Evolutionary conservation across 2,329 filamentous ascomycete species (phyloP).

Genomic region (Dissoconium aciculare): DNA sequence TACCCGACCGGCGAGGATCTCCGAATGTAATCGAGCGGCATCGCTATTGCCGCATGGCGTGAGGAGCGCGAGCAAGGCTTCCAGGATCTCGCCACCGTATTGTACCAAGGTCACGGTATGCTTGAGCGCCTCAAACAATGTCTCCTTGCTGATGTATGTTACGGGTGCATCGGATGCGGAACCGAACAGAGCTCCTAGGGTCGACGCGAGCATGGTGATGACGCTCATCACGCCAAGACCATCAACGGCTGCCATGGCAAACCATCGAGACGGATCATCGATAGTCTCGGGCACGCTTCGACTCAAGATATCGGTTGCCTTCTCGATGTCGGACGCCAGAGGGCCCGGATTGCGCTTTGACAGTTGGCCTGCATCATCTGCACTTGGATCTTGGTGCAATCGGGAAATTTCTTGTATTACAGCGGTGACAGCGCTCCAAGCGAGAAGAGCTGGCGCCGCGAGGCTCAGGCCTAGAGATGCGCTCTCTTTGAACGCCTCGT

Average conservation of each 20-base stretch:
- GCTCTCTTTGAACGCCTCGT: slow-evolving; percentile 51
- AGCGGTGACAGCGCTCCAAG: slow-evolving; percentile 66
- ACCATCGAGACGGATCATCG: slow-evolving; percentile 31
- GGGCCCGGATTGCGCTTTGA: slow-evolving; percentile 8
- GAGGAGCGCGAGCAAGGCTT: slow-evolving; percentile 50
- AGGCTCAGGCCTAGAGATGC: slow-evolving; percentile 42
- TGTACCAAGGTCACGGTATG: slow-evolving; percentile 51
- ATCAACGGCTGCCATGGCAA: slow-evolving; percentile 35
- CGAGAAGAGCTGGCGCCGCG: slow-evolving; percentile 59
- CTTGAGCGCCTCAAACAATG: slow-evolving; percentile 56
- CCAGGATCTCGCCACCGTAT: slow-evolving; percentile 58
- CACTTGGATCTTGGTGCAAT: slow-evolving; percentile 4
- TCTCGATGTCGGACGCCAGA: slow-evolving; percentile 13
- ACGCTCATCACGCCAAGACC: slow-evolving; percentile 35
- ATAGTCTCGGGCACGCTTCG: slow-evolving; percentile 18
- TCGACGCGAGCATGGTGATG: slow-evolving; percentile 30
- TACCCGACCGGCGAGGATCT: slow-evolving; percentile 35
- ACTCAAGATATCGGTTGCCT: slow-evolving; percentile 11
- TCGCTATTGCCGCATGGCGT: slow-evolving; percentile 8
- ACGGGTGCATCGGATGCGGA: slow-evolving; percentile 37
- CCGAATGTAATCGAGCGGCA: slow-evolving; percentile 1
- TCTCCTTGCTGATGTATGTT: slow-evolving; percentile 46
- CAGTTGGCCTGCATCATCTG: slow-evolving; percentile 8
- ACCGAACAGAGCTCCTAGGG: slow-evolving; percentile 35
- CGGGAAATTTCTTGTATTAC: slow-evolving; percentile 40